These are phyloP conservation scores for Penicillium steckii DNA, from an alignment of 495 filamentous ascomycete genomes.

Conservation along the genomic window DNA sequence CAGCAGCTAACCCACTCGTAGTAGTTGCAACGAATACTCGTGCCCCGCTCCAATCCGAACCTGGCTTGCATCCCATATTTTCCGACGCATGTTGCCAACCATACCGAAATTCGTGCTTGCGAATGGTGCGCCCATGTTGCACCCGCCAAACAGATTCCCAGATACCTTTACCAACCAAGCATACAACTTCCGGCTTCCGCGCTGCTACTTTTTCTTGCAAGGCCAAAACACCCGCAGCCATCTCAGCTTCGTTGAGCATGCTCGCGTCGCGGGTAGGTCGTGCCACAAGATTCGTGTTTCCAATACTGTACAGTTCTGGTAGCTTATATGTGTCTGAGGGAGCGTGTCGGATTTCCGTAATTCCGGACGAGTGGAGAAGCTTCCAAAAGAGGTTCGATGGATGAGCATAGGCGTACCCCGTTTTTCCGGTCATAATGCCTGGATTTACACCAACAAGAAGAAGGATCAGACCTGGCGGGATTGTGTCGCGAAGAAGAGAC, in stretches of 20 bases:
- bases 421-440: slow-evolving; percentile 72
- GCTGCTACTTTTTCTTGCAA: slow-evolving; percentile 73
- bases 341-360: slow-evolving; percentile 62
- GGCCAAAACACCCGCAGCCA: slow-evolving; percentile 72
- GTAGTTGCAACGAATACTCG: slow-evolving; percentile 85
- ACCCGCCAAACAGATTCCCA: slow-evolving; percentile 91
- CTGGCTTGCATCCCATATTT: slow-evolving; percentile 64
- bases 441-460: slow-evolving; percentile 93
- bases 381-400: slow-evolving; percentile 95
- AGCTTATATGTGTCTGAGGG: slow-evolving; percentile 70
- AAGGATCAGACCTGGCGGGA: slow-evolving; percentile 71
- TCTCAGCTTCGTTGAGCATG: slow-evolving; percentile 76
- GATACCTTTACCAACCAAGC: slow-evolving; percentile 89
- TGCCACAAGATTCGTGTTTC: slow-evolving; percentile 89
- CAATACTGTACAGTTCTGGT: slow-evolving; percentile 70
- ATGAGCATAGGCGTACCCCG: slow-evolving; percentile 86
- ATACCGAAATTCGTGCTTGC: slow-evolving; percentile 73
- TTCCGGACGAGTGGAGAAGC: slow-evolving; percentile 70
- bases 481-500: slow-evolving; percentile 72
- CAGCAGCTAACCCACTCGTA: slow-evolving; percentile 84
- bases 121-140: slow-evolving; percentile 56
- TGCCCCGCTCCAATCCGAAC: slow-evolving; percentile 66
- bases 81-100: slow-evolving; percentile 84
- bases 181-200: slow-evolving; percentile 75
- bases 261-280: slow-evolving; percentile 76